These are phyloP conservation scores for Colletotrichum truncatum DNA, from an alignment of 2,329 filamentous ascomycete species.

Conservation along the genomic window DNA sequence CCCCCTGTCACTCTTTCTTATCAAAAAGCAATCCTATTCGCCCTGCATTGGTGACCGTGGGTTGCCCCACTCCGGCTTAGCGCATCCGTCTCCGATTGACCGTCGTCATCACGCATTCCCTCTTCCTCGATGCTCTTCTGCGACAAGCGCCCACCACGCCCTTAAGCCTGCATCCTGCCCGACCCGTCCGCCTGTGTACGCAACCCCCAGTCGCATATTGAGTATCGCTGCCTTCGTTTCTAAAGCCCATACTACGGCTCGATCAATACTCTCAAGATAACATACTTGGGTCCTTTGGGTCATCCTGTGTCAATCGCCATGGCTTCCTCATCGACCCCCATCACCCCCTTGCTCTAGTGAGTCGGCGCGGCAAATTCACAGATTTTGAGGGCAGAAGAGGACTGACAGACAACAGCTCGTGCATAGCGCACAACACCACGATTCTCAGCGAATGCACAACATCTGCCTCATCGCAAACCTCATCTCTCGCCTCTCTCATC, in stretches of 20 bases:
- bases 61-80: constrained; percentile 23
- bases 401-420: constrained; percentile 68
- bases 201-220: constrained; percentile 2
- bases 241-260: neutral
- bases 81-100: constrained; percentile 22
- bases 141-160: constrained; percentile 22
- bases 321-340: constrained; percentile 75
- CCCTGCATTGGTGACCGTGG: neutral
- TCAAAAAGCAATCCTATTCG: constrained; percentile 3
- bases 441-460: constrained; percentile 94
- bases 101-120: constrained; percentile 30
- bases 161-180: neutral
- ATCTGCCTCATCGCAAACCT: constrained; percentile 82
- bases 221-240: constrained; percentile 2
- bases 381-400: neutral
- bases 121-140: constrained; percentile 1
- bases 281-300: neutral
- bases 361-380: constrained; percentile 38
- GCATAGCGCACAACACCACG: constrained; percentile 92
- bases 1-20: constrained; percentile 3
- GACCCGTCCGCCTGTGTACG: constrained; percentile 6
- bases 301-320: constrained; percentile 50
- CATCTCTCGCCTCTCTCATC: constrained; percentile 89
- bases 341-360: constrained; percentile 79
- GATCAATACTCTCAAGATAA: constrained; percentile 10